Evolutionary conservation across 345 rosid species (phyloP).

Genomic region (Boechera divaricarpa): DNA sequence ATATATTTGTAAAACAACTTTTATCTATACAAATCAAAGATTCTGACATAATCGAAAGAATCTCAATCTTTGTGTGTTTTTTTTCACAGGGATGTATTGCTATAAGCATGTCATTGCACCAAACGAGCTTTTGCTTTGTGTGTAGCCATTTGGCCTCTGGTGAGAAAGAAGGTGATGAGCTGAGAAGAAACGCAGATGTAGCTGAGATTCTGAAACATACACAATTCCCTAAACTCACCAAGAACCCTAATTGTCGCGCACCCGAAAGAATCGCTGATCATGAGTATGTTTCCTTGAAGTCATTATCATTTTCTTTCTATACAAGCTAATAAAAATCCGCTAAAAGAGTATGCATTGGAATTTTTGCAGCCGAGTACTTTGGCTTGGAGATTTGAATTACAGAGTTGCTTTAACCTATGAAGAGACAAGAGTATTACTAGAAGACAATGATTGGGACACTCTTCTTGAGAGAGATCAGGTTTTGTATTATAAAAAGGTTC

Average conservation of each 20-base stretch:
- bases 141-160: constrained; percentile 98
- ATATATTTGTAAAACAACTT: background rate
- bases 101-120: constrained; percentile 89
- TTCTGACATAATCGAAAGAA: background rate
- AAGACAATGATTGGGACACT: constrained; percentile 80
- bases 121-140: constrained; percentile 91
- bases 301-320: background rate
- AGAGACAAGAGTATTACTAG: constrained; percentile 68
- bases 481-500: constrained; percentile 23
- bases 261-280: constrained; percentile 83
- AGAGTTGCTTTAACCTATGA: constrained; percentile 83
- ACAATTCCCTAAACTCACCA: constrained; percentile 77
- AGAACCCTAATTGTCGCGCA: constrained; percentile 55
- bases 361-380: constrained; percentile 72
- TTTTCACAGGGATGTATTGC: constrained; percentile 82
- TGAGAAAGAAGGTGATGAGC: constrained; percentile 95
- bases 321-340: background rate
- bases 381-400: constrained; percentile 96
- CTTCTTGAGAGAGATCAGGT: constrained; percentile 95
- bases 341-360: constrained; percentile 1
- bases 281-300: constrained; percentile 57
- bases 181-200: constrained; percentile 86
- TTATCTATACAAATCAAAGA: background rate
- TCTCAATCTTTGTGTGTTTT: background rate
- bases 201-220: constrained; percentile 76